Conservation (phyloP, 768 basidiomycete genomes). For the Kockovaella imperatae region DNA sequence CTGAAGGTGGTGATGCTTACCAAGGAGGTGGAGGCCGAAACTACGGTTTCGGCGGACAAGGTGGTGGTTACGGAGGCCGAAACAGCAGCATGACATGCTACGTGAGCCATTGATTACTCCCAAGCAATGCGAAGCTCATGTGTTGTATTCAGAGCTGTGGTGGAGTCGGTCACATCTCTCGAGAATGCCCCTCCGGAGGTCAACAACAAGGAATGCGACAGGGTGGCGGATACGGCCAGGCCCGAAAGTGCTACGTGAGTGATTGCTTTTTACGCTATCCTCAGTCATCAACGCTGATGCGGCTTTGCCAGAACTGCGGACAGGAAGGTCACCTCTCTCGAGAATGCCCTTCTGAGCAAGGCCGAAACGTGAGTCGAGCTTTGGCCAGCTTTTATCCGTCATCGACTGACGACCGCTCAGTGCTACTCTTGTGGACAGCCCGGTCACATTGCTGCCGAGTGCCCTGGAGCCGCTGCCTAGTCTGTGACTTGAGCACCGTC, state of each 20-base stretch:
- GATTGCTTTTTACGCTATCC: not conserved
- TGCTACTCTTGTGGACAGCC: slow-evolving; percentile 39
- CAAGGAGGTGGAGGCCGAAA: slow-evolving; percentile 16
- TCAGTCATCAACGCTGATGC: not conserved
- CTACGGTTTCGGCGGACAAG: too few relatives aligned
- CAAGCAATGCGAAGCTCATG: not conserved
- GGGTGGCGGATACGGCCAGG: slow-evolving; percentile 27
- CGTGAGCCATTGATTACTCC: slow-evolving; percentile 31
- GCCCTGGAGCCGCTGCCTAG: too few relatives aligned
- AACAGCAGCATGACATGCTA: slow-evolving; percentile 41
- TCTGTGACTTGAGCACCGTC: too few relatives aligned
- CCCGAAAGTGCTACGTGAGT: slow-evolving; percentile 45
- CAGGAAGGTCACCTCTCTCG: slow-evolving; percentile 45
- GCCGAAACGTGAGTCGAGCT: slow-evolving; percentile 26
- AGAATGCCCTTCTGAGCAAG: slow-evolving; percentile 41
- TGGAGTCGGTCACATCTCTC: slow-evolving; percentile 45
- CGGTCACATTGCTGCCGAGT: slow-evolving; percentile 43
- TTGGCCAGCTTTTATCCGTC: not conserved
- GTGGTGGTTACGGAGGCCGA: slow-evolving; percentile 31
- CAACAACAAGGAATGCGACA: slow-evolving; percentile 13
- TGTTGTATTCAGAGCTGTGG: slow-evolving; percentile 38
- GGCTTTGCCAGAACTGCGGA: slow-evolving; percentile 40
- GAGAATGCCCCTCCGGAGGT: slow-evolving; percentile 40
- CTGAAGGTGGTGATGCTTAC: slow-evolving; percentile 30
- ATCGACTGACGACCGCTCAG: slow-evolving; percentile 7